Conservation (phyloP, 176 grass and related monocot species). For the Thalia dealbata region DNA sequence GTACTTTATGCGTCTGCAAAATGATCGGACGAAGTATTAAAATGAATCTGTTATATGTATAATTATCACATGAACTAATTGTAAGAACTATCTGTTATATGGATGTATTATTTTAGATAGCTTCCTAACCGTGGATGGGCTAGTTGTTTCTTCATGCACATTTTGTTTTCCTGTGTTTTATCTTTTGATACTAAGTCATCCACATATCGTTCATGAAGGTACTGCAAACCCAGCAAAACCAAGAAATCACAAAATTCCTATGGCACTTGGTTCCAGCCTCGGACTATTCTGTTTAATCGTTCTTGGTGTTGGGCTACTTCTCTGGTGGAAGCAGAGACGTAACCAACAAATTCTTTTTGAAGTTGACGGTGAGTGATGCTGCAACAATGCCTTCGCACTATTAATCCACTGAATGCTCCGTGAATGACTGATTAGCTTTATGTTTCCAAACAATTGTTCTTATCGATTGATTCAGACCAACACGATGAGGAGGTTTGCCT, state of each 20-base stretch:
- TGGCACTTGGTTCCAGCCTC: slow-evolving; percentile 47
- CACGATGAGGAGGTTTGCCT: slow-evolving; percentile 47
- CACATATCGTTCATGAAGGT: slow-evolving; percentile 24
- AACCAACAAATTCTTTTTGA: slow-evolving; percentile 76
- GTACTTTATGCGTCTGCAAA: neutral
- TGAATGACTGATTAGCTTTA: neutral
- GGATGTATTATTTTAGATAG: too few relatives aligned
- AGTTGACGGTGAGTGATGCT: slow-evolving; percentile 41
- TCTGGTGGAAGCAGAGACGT: slow-evolving; percentile 58
- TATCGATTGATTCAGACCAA: slow-evolving; percentile 33
- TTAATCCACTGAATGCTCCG: neutral
- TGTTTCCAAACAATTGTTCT: neutral
- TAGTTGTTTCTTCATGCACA: neutral
- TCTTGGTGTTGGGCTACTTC: slow-evolving; percentile 38
- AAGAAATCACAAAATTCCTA: slow-evolving; percentile 50
- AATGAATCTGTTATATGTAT: neutral
- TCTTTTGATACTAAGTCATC: neutral
- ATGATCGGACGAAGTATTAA: neutral
- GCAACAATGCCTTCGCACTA: neutral
- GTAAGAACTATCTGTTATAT: too few relatives aligned
- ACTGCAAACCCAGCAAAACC: slow-evolving; percentile 23
- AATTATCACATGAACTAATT: neutral
- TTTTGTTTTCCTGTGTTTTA: neutral
- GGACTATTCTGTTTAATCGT: slow-evolving; percentile 47
- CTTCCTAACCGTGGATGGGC: neutral